A percentile compares a stretch with the other conserved stretches of the same genome.
These are phyloP conservation scores for Quercus lobata DNA, from an alignment of 331 rosid species.

Conservation along the genomic window DNA sequence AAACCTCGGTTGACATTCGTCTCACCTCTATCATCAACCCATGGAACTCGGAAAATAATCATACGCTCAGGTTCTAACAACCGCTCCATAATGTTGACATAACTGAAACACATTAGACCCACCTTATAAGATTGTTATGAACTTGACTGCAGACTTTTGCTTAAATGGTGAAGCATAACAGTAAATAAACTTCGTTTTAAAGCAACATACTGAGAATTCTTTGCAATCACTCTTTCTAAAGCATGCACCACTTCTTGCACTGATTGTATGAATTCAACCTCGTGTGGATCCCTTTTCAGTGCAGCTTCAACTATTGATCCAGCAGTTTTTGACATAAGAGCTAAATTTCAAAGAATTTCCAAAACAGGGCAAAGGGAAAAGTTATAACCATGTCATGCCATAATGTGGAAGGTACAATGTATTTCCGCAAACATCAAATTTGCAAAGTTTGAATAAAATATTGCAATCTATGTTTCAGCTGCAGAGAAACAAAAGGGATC, in stretches of 20 bases:
- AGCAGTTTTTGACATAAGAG: slow-evolving; percentile 91
- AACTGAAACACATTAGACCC: slow-evolving; percentile 53
- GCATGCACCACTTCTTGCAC: slow-evolving; percentile 94
- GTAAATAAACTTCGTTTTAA: slow-evolving; percentile 10
- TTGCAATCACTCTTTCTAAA: slow-evolving; percentile 96
- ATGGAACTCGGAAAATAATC: slow-evolving; percentile 93
- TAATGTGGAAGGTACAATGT: background rate
- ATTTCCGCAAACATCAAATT: background rate
- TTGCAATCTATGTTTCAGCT: slow-evolving; percentile 10
- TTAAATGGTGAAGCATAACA: background rate
- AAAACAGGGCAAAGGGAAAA: slow-evolving; percentile 26
- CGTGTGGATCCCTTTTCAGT: slow-evolving; percentile 95
- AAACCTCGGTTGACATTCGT: slow-evolving; percentile 87
- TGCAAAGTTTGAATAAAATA: background rate
- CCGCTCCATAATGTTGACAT: slow-evolving; percentile 98
- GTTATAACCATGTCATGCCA: background rate
- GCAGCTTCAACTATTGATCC: slow-evolving; percentile 97
- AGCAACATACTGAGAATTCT: slow-evolving; percentile 87
- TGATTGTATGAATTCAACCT: slow-evolving; percentile 87
- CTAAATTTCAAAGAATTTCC: slow-evolving; percentile 55
- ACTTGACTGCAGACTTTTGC: background rate
- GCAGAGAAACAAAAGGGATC: slow-evolving; percentile 15
- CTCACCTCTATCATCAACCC: slow-evolving; percentile 99
- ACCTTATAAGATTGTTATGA: slow-evolving; percentile 13
- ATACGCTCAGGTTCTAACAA: slow-evolving; percentile 96